Base-by-base conservation (phyloP, 2,329 filamentous ascomycete genomes). In the Lachnellula occidentalis region DNA sequence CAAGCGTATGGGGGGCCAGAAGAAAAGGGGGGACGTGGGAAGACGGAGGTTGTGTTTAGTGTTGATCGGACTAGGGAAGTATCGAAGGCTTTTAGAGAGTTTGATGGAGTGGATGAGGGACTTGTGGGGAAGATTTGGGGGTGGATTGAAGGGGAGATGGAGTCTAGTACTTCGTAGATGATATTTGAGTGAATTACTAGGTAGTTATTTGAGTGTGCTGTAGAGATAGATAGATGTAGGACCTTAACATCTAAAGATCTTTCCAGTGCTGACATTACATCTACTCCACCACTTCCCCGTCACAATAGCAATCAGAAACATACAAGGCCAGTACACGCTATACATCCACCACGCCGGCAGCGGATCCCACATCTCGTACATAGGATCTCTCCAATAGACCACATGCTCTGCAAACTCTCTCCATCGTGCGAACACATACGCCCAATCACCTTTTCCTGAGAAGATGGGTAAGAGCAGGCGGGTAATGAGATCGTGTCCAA, bases 181-280 rank as follows among this genome's bases (percentile, higher is more conserved):
- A 7, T 27, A 7, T 27, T 27, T 27, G 8, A 27, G 24, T 27
- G 24, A 7, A 8, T 24, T 24, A 3, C 4, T 24, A n/a, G n/a
- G n/a, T n/a, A n/a, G n/a, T n/a, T n/a, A n/a, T n/a, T n/a, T n/a
- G n/a, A 22, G 22, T 22, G 22, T 22, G 5, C 22, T 22, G 22
- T 22, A 22, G 22, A n/a, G n/a, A n/a, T n/a, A n/a, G n/a, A n/a
- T n/a, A n/a, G n/a, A n/a, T n/a, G n/a, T n/a, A n/a, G n/a, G n/a
- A n/a, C n/a, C n/a, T 57, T 37, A 65, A 45, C 60, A 65, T 2
- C 48, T 69, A 64, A 83, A 83, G 67, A 82, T 74, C 68, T 81
- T 83, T 24, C 74, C 77, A 12, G 86, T 88, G 62, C 83, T 86
- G 3, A 88, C 82, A 68, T 89, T 88, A 37, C 86, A 67, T 57